Percentiles rank a stretch among this genome's conserved stretches.
Conservation (phyloP, 306 rosid genomes). For the Cucurbita maxima region DNA sequence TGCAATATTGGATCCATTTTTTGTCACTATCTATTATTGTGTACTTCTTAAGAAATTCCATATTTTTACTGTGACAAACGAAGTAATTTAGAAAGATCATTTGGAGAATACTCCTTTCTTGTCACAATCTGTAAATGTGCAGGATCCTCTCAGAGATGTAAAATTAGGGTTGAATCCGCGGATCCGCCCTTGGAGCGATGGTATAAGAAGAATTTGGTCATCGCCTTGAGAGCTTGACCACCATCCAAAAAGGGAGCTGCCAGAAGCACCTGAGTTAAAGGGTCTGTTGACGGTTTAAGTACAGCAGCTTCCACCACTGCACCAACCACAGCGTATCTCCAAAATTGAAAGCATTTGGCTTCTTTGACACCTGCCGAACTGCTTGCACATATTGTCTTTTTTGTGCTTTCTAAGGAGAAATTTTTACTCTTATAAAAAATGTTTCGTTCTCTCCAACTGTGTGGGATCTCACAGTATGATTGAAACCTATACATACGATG, state of each 20-base stretch:
- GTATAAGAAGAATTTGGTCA: neutral
- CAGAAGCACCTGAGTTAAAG: slow-evolving; percentile 78
- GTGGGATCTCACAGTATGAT: slow-evolving; percentile 25
- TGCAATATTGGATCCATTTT: neutral
- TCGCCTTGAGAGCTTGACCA: slow-evolving; percentile 69
- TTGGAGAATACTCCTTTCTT: too few relatives aligned
- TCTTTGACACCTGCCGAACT: too few relatives aligned
- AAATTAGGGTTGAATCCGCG: slow-evolving; percentile 2
- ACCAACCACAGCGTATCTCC: slow-evolving; percentile 96
- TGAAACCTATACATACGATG: slow-evolving; percentile 46
- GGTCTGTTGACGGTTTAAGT: slow-evolving; percentile 82
- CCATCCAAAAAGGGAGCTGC: slow-evolving; percentile 71
- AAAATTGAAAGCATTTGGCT: slow-evolving; percentile 87
- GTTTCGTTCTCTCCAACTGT: too few relatives aligned
- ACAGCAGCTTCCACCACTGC: slow-evolving; percentile 85
- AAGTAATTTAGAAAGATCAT: neutral
- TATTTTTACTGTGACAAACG: neutral
- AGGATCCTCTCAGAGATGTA: slow-evolving; percentile 1
- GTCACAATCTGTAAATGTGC: slow-evolving; percentile 23
- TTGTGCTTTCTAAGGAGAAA: too few relatives aligned
- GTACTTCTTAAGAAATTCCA: neutral
- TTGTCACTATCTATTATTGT: neutral
- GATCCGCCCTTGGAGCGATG: too few relatives aligned
- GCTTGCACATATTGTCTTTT: too few relatives aligned
- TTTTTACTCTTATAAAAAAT: too few relatives aligned